Conservation (phyloP, 2,329 filamentous ascomycete genomes). For the Mycosphaerella sp. region DNA sequence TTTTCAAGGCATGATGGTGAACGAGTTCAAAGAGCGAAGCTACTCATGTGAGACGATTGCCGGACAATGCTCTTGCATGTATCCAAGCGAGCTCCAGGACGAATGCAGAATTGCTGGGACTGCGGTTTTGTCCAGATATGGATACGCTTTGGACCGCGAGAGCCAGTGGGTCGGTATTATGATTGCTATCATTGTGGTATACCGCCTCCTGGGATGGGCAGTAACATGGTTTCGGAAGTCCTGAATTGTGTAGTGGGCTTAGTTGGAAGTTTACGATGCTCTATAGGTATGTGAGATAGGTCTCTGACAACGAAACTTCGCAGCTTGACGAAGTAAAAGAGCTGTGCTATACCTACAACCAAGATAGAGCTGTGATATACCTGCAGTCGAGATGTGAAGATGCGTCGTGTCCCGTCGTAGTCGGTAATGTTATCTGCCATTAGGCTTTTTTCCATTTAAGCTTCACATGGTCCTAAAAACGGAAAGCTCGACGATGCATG, state of each 20-base stretch:
- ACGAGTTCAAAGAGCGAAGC: conserved; percentile 63
- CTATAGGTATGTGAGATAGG: too few species aligned
- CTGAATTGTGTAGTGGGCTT: background rate
- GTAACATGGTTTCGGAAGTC: conserved; percentile 34
- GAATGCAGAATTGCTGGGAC: conserved; percentile 63
- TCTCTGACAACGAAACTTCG: too few species aligned
- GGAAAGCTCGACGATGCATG: background rate
- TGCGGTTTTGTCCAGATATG: conserved; percentile 61
- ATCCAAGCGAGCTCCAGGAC: conserved; percentile 51
- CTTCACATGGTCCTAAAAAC: too few species aligned
- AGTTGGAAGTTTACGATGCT: background rate
- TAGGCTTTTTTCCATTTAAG: too few species aligned
- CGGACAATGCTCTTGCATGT: conserved; percentile 61
- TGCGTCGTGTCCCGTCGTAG: too few species aligned
- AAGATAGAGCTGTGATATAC: too few species aligned
- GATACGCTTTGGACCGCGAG: conserved; percentile 54
- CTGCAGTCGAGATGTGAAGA: too few species aligned
- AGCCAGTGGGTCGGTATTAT: conserved; percentile 68
- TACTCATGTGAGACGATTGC: conserved; percentile 50
- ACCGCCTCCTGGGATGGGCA: conserved; percentile 60
- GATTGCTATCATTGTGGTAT: conserved; percentile 64
- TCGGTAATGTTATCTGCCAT: too few species aligned
- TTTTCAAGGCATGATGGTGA: conserved; percentile 90
- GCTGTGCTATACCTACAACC: too few species aligned
- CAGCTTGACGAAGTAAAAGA: too few species aligned